Evolutionary conservation across 2,329 filamentous ascomycete species (phyloP).

Genomic region (Pseudogymnoascus destructans): DNA sequence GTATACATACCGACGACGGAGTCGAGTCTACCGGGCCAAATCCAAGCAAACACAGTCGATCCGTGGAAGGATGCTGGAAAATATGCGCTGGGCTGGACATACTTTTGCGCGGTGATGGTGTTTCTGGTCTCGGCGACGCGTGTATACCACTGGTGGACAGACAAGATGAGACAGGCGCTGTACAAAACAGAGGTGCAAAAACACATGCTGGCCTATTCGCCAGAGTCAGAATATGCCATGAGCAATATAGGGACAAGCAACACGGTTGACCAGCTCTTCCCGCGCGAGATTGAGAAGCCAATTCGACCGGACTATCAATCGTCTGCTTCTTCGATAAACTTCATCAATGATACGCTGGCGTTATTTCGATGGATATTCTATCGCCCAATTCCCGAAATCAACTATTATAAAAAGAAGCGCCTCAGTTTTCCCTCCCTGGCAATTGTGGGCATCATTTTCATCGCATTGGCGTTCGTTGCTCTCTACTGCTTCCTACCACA

Average conservation of each 20-base stretch:
- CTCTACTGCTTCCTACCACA: conserved; percentile 80
- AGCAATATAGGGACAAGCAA: conserved; percentile 41
- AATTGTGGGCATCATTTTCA: conserved; percentile 52
- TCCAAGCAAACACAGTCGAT: conserved; percentile 54
- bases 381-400: conserved; percentile 64
- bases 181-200: conserved; percentile 71
- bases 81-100: conserved; percentile 79
- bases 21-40: conserved; percentile 45
- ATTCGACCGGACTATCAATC: conserved; percentile 48
- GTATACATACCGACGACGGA: conserved; percentile 48
- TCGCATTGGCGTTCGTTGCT: conserved; percentile 58
- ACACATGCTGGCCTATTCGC: conserved; percentile 45
- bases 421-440: conserved; percentile 72
- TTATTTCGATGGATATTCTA: conserved; percentile 83
- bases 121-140: conserved; percentile 54
- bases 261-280: conserved; percentile 54
- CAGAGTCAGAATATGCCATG: conserved; percentile 47
- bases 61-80: conserved; percentile 74
- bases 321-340: conserved; percentile 60
- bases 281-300: conserved; percentile 48
- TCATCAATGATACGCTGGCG: conserved; percentile 69
- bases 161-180: conserved; percentile 80
- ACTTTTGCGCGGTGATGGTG: conserved; percentile 66
- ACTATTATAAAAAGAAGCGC: conserved; percentile 46
- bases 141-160: conserved; percentile 81